Conservation (phyloP, 129 eudicot species). For the Apium graveolens region DNA sequence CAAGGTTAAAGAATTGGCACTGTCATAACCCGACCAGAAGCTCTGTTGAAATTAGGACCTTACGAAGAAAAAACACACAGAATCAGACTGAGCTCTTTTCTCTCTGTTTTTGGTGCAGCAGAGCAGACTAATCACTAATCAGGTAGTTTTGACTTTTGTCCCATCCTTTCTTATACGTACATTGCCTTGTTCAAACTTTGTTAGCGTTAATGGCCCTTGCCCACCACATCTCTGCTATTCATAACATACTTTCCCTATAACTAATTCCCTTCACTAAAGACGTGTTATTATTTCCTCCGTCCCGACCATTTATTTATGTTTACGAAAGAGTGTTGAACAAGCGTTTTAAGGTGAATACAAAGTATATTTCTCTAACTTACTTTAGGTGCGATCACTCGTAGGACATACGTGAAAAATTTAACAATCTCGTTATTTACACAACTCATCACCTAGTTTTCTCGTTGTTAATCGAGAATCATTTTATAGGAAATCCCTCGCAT, state of each 20-base stretch:
- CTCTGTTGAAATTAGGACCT: neutral
- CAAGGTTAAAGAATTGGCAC: conserved; percentile 32
- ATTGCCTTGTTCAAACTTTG: neutral
- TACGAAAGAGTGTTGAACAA: too few species aligned
- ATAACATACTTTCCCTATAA: too few species aligned
- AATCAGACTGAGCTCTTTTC: neutral
- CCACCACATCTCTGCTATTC: too few species aligned
- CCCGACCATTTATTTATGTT: too few species aligned
- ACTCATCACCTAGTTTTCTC: too few species aligned
- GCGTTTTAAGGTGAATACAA: too few species aligned
- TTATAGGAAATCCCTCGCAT: neutral
- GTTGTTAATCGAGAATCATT: neutral
- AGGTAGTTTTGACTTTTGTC: conserved; percentile 7
- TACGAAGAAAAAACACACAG: neutral
- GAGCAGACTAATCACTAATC: neutral
- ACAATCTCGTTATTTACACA: neutral
- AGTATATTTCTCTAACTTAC: too few species aligned
- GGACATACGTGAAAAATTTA: neutral
- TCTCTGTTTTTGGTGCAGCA: neutral
- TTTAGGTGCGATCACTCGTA: too few species aligned
- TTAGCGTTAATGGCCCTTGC: too few species aligned
- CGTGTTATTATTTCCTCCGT: too few species aligned
- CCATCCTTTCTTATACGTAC: neutral
- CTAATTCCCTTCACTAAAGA: too few species aligned
- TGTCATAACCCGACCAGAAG: conserved; percentile 60